phyloP scores from a whole-genome alignment of 768 basidiomycete species.

The Antrodiella citrinella region DNA sequence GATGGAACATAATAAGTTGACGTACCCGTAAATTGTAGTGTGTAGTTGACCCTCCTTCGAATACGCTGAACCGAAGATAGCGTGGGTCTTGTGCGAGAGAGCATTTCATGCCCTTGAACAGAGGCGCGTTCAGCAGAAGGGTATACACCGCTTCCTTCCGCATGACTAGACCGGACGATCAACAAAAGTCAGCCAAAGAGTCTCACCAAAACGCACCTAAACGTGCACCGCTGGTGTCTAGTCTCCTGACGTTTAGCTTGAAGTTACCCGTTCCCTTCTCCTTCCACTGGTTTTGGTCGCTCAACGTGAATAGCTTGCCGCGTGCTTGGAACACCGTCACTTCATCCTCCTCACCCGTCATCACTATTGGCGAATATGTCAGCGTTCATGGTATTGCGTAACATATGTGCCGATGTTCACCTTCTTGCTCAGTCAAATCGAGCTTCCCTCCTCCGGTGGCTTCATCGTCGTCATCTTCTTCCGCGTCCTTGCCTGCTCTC shows the following conservation, averaged over 20 bases:
- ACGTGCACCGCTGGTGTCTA: slow-evolving; percentile 62
- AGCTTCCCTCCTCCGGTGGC: slow-evolving; percentile 24
- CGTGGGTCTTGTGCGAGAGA: slow-evolving; percentile 68
- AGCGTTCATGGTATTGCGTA: background rate
- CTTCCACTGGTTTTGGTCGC: slow-evolving; percentile 58
- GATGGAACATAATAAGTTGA: background rate
- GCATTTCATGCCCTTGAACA: slow-evolving; percentile 76
- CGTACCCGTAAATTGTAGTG: slow-evolving; percentile 75
- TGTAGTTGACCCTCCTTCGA: slow-evolving; percentile 49
- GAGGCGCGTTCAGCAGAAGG: slow-evolving; percentile 61
- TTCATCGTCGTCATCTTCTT: slow-evolving; percentile 40
- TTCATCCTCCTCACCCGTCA: slow-evolving; percentile 80
- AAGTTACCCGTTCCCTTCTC: slow-evolving; percentile 69
- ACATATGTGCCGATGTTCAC: slow-evolving; percentile 27
- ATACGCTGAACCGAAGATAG: slow-evolving; percentile 68
- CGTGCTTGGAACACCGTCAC: slow-evolving; percentile 69
- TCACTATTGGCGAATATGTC: slow-evolving; percentile 34
- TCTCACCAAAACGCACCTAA: slow-evolving; percentile 38
- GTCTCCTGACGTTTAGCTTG: slow-evolving; percentile 56
- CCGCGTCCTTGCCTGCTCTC: slow-evolving; percentile 53
- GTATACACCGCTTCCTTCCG: slow-evolving; percentile 79
- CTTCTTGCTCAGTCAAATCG: slow-evolving; percentile 61
- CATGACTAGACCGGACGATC: slow-evolving; percentile 48
- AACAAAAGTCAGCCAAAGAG: background rate
- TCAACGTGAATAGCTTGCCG: slow-evolving; percentile 64